Base-by-base conservation (phyloP, 192 early-diverging fungal species). In the Backusella circina region DNA sequence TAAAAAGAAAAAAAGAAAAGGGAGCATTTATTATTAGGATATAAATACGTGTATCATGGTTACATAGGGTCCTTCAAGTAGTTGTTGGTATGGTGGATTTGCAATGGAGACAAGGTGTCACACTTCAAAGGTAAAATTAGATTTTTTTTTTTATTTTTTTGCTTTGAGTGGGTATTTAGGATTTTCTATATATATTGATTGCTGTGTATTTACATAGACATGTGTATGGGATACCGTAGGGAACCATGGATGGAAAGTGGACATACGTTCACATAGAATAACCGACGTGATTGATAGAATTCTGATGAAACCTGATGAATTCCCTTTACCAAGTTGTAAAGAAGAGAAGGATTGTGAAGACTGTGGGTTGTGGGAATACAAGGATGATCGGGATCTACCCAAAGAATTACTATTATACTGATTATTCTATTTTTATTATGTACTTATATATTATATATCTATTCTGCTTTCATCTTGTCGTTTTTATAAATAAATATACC, bases 61-160 rank as follows among this genome's bases (percentile, higher is more conserved):
- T 47, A 47, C 44, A 47, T 64, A 81, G 76, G 80, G 80, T 57
- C 80, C 80, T 1, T 21, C 85, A 1, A 88, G 86, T 13, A 76
- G 75, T 21, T 94, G 91, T 80, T 95, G 90, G 80, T 91, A 90
- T 74, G 87, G 85, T 28, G 92, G 89, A 1, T 96, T 93, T 77
- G 92, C 92, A 30, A 83, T 96, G 78, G 95, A 98, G 78, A 90
- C 92, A 9, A 87, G 88, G 69, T 99, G 97, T 74, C 97, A 98
- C 79, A 83, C 88, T 26, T 96, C 96, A 5, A 81, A 88, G 39
- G 79, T 81, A 75, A 70, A 39, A 4, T 21, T 21, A 72, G 33
- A 8, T 2, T n/a, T 23, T 10, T n/a, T 1, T 61, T 13, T 61
- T 61, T 61, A 7, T 12, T 61, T 61, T n/a, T 28, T 41, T 41